Evolutionary conservation across 176 grass and related monocot genomes (phyloP).

Genomic region (Oryza glumipatula): DNA sequence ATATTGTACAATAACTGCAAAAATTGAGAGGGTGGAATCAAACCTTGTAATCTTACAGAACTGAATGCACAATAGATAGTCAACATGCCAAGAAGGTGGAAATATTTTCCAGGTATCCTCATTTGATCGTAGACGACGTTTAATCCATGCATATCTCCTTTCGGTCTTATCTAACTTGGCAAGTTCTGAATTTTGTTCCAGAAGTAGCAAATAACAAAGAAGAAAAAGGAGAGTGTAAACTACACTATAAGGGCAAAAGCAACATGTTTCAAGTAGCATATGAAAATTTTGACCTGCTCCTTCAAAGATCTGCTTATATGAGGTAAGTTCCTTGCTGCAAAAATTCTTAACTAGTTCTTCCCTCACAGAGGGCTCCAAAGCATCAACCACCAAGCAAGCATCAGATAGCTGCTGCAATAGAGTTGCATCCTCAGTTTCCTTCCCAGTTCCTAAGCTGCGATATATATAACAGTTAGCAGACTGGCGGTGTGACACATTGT

Average conservation of each 20-base stretch:
- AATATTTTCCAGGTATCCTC: slow-evolving; percentile 99
- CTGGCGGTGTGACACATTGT: background rate
- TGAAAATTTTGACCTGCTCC: slow-evolving; percentile 76
- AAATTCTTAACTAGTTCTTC: slow-evolving; percentile 99
- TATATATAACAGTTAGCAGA: slow-evolving; percentile 13
- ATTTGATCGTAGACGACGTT: slow-evolving; percentile 83
- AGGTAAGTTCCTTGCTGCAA: slow-evolving; percentile 97
- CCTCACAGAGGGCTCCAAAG: slow-evolving; percentile 91
- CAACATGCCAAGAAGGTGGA: slow-evolving; percentile 92
- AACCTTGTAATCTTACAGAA: slow-evolving; percentile 99
- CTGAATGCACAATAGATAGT: slow-evolving; percentile 98
- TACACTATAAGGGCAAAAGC: slow-evolving; percentile 13
- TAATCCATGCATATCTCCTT: slow-evolving; percentile 99
- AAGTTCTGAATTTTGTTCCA: slow-evolving; percentile 63
- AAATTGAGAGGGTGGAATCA: slow-evolving; percentile 31
- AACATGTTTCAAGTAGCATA: slow-evolving; percentile 34
- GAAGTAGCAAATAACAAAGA: slow-evolving; percentile 37
- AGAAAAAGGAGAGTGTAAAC: slow-evolving; percentile 1
- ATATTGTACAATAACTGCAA: slow-evolving; percentile 33
- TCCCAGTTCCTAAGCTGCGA: slow-evolving; percentile 99
- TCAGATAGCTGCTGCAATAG: slow-evolving; percentile 92
- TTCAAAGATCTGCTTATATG: slow-evolving; percentile 97
- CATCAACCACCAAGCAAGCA: slow-evolving; percentile 98
- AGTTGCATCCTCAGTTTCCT: slow-evolving; percentile 92
- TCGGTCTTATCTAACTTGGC: slow-evolving; percentile 99